Evolutionary conservation across 768 basidiomycete genomes (phyloP), one percentile per base, ranked within the genome.

Genomic region (Chalciporus sphaerocephalus): DNA sequence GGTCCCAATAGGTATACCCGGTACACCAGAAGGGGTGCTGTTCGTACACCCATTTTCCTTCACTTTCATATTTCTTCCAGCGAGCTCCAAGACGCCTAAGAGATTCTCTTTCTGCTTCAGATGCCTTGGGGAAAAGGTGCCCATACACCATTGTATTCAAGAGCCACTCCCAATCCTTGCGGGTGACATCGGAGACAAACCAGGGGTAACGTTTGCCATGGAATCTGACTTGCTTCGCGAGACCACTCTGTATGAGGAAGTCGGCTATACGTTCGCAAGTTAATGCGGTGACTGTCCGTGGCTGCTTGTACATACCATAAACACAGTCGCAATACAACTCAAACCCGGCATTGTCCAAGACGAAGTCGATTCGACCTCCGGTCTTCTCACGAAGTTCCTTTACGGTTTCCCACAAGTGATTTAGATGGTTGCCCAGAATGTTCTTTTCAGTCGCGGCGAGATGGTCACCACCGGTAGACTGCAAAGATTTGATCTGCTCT

Each of bases 11-110:
- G 32, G 92, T 94, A 71, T 90, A 94, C 6, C 92, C 93, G n/a
- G 91, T 90, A 64, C 90, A 92, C 90, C 90, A 92, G 75, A 90
- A 92, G 9, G 89, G 86, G 56, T 93, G 91, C 57, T 92, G 87
- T 65, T 96, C 92, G 63, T 94, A 95, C 24, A 91, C 80, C 90
- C 91, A 95, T 70, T 80, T 90, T 28, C 91, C 90, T 61, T 95
- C 85, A 61, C 78, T 85, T 67, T 91, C 91, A 61, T 96, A 96
- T 81, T 92, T 86, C 84, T 96, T 95, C 94, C 94, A 97, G 24
- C 94, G 78, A 47, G 73, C 66, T 37, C 92, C 94, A 27, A 97
- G 77, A 35, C 80, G 73, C 37, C 85, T 74, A 32, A 96, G 73
- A 24, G 89, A 86, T 58, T 91, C 89, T 46, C 87, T 66, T 66